These are phyloP conservation scores for Aegilops sharonensis DNA, from an alignment of 176 grass and related monocot genomes.

Conservation along the genomic window DNA sequence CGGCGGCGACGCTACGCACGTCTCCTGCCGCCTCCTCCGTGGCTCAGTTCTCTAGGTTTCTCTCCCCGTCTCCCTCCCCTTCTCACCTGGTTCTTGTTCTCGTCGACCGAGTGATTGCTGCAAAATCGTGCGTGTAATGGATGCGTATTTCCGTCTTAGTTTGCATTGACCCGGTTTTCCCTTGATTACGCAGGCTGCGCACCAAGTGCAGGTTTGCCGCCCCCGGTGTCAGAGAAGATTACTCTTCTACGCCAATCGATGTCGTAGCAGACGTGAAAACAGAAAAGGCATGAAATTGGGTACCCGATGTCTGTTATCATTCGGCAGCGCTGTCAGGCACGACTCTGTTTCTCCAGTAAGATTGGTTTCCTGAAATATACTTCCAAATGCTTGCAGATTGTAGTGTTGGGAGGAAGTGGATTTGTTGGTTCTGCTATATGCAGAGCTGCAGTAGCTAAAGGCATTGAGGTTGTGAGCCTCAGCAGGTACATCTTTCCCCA, in stretches of 20 bases:
- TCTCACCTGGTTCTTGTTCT: background rate
- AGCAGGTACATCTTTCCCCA: constrained; percentile 62
- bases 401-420: constrained; percentile 82
- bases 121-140: background rate
- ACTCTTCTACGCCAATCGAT: constrained; percentile 73
- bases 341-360: background rate
- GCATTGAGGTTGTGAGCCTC: constrained; percentile 87
- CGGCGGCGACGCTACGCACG: background rate
- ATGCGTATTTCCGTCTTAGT: background rate
- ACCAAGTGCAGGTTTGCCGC: constrained; percentile 60
- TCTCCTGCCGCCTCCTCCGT: background rate
- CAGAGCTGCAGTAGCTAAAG: constrained; percentile 78
- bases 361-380: constrained; percentile 1
- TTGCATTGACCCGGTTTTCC: constrained; percentile 3
- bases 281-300: constrained; percentile 55
- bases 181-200: constrained; percentile 35
- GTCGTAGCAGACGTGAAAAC: constrained; percentile 83
- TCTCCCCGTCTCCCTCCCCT: background rate
- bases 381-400: constrained; percentile 56
- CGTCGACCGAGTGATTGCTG: background rate
- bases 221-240: constrained; percentile 45
- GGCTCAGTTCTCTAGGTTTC: constrained; percentile 28
- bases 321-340: background rate
- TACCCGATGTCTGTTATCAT: background rate
- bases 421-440: constrained; percentile 95